phyloP scores from a whole-genome alignment of 2,329 filamentous ascomycete species.

The Aschersonia sp. region DNA sequence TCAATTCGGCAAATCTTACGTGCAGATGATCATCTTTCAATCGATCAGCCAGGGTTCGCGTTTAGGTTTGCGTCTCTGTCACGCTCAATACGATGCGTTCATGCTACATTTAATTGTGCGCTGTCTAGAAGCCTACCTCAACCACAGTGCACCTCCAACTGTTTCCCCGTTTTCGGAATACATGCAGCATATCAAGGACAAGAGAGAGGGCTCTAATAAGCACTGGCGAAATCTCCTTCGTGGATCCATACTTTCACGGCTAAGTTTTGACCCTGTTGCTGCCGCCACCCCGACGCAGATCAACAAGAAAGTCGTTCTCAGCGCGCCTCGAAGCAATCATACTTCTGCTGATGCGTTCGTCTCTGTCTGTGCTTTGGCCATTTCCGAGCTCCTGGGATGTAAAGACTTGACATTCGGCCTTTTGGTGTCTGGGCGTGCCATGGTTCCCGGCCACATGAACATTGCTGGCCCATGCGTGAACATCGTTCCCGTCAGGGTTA shows the following conservation, averaged over 20 bases:
- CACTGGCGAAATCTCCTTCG: not conserved
- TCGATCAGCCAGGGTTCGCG: not conserved
- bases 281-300: not conserved
- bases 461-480: not conserved
- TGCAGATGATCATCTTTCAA: not conserved
- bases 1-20: not conserved
- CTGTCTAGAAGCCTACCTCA: not conserved
- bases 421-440: not conserved
- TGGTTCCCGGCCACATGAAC: not conserved
- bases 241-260: not conserved
- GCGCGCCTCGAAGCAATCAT: not conserved
- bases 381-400: not conserved
- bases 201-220: not conserved
- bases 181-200: not conserved
- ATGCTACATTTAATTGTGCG: not conserved
- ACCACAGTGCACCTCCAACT: not conserved
- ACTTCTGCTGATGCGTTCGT: not conserved
- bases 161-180: not conserved
- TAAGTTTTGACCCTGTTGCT: not conserved
- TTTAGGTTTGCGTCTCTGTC: not conserved
- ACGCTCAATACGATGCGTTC: not conserved
- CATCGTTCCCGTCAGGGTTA: not conserved
- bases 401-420: not conserved
- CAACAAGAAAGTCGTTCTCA: not conserved
- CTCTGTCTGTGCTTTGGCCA: not conserved